Conservation (phyloP, 768 basidiomycete genomes). For the Tubosaeta sp. region DNA sequence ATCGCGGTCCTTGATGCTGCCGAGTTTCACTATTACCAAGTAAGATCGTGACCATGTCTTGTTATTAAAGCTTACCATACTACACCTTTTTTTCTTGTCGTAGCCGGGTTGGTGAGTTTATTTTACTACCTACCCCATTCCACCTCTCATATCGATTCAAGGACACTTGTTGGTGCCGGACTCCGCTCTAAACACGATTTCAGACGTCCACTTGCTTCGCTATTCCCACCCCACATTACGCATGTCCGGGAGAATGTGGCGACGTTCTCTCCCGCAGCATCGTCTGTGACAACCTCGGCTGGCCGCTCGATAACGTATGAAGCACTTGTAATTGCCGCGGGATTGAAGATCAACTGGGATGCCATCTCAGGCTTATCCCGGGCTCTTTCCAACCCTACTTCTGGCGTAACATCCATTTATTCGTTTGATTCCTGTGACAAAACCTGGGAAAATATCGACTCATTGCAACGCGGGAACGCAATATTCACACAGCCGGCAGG, state of each 20-base stretch:
- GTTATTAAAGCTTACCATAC: conserved; percentile 1
- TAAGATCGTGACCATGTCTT: background rate
- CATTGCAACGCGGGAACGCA: conserved; percentile 71
- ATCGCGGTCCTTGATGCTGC: conserved; percentile 83
- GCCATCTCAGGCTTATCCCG: conserved; percentile 66
- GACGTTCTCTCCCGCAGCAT: conserved; percentile 70
- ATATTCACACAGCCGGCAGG: conserved; percentile 96
- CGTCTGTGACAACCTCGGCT: conserved; percentile 65
- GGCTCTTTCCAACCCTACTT: conserved; percentile 72
- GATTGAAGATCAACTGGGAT: conserved; percentile 83
- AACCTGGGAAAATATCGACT: conserved; percentile 78
- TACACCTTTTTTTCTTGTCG: background rate
- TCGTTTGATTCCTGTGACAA: conserved; percentile 88
- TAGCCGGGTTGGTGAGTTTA: conserved; percentile 83
- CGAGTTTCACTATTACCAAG: conserved; percentile 65
- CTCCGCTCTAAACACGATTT: conserved; percentile 67
- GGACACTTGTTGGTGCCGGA: conserved; percentile 93
- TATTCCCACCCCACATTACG: conserved; percentile 72
- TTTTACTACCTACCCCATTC: background rate
- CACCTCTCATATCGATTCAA: conserved; percentile 25
- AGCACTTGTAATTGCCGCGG: conserved; percentile 81
- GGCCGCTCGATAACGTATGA: conserved; percentile 79
- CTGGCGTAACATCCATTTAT: conserved; percentile 90
- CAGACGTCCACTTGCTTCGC: conserved; percentile 56
- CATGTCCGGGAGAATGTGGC: conserved; percentile 69